Evolutionary conservation across 2,329 filamentous ascomycete species (phyloP).

Genomic region (Venturiaceae sp.): DNA sequence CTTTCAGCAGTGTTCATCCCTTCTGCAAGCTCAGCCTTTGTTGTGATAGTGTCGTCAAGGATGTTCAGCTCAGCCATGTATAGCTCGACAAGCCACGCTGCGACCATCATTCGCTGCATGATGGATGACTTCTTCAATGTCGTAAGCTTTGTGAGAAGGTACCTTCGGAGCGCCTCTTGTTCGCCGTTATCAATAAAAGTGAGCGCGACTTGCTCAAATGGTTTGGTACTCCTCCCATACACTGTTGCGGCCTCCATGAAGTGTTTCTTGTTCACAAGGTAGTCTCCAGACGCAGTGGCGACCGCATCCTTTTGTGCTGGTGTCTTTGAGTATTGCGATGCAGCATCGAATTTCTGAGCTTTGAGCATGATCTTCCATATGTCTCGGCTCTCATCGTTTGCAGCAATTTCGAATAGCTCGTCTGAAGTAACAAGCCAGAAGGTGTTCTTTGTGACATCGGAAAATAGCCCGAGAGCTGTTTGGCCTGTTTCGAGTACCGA

Average conservation of each 20-base stretch:
- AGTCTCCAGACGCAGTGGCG: slow-evolving; percentile 83
- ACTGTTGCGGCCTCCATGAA: slow-evolving; percentile 80
- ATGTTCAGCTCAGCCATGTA: slow-evolving; percentile 97
- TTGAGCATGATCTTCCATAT: slow-evolving; percentile 92
- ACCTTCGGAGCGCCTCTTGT: slow-evolving; percentile 82
- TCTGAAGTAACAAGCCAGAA: slow-evolving; percentile 91
- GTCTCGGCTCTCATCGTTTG: slow-evolving; percentile 81
- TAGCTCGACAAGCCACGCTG: slow-evolving; percentile 88
- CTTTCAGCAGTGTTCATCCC: slow-evolving; percentile 61
- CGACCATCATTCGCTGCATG: slow-evolving; percentile 94
- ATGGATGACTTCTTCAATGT: slow-evolving; percentile 71
- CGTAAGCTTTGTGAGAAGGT: slow-evolving; percentile 74
- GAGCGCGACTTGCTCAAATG: slow-evolving; percentile 91
- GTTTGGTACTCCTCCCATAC: slow-evolving; percentile 92
- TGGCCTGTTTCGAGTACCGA: slow-evolving; percentile 72
- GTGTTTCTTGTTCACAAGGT: slow-evolving; percentile 69
- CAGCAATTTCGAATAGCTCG: slow-evolving; percentile 89
- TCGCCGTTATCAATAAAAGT: slow-evolving; percentile 84
- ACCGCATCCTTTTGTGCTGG: slow-evolving; percentile 79
- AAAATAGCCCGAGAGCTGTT: slow-evolving; percentile 69
- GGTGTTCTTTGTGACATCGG: slow-evolving; percentile 90
- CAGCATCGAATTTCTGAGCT: slow-evolving; percentile 78
- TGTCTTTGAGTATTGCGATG: slow-evolving; percentile 75
- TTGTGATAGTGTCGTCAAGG: slow-evolving; percentile 87
- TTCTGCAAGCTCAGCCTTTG: slow-evolving; percentile 71